phyloP scores from a whole-genome alignment of 2,329 filamentous ascomycete genomes.

The Dryadomyces quercivorus region DNA sequence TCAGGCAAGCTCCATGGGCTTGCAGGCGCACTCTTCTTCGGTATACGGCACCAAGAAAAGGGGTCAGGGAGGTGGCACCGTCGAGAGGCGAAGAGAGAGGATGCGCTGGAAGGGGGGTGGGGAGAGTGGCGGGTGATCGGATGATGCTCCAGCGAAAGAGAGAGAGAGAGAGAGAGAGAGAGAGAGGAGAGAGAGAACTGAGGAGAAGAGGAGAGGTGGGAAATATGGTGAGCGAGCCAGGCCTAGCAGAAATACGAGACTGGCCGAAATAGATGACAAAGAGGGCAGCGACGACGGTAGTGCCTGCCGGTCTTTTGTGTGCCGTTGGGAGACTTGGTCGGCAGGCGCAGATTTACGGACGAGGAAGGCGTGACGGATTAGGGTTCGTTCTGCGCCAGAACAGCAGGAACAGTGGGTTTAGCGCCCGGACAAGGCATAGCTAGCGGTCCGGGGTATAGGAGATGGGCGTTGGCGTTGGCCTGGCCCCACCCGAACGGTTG shows the following conservation, averaged over 20 bases:
- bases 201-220: background rate
- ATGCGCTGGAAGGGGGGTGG: background rate
- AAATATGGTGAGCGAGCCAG: background rate
- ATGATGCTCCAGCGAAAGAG: background rate
- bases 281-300: background rate
- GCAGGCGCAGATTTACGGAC: background rate
- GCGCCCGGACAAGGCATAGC: background rate
- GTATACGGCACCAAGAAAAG: background rate
- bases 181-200: background rate
- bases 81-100: background rate
- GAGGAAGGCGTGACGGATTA: constrained; percentile 1
- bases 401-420: too few relatives aligned
- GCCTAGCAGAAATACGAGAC: background rate
- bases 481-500: background rate
- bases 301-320: background rate
- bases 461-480: background rate
- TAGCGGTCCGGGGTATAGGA: background rate
- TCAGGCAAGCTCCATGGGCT: background rate
- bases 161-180: background rate
- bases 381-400: background rate
- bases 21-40: background rate
- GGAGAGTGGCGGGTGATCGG: background rate
- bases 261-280: background rate
- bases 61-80: too few relatives aligned
- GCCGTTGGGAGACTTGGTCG: background rate